Evolutionary conservation across 306 rosid species (phyloP).

Genomic region (Amphicarpaea edgeworthii): DNA sequence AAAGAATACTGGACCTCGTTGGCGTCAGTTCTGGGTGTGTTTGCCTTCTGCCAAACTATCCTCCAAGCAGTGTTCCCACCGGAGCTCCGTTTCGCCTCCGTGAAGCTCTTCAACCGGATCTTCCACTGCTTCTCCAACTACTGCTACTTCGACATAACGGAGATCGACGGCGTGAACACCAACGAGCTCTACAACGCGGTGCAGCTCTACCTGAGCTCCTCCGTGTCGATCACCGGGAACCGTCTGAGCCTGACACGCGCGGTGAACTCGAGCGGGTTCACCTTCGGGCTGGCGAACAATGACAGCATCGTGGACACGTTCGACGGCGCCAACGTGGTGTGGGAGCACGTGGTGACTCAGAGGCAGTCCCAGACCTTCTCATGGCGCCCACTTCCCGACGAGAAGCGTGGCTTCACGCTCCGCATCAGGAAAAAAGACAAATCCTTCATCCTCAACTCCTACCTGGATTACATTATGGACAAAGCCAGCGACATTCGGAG

Average conservation of each 20-base stretch:
- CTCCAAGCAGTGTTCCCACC: conserved; percentile 90
- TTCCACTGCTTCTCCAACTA: conserved; percentile 77
- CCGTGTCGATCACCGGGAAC: conserved; percentile 70
- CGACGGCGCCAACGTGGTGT: conserved; percentile 70
- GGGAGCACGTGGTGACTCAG: conserved; percentile 94
- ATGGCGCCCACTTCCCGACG: conserved; percentile 93
- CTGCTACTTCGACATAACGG: conserved; percentile 93
- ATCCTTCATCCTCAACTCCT: conserved; percentile 57
- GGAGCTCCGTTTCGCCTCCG: conserved; percentile 78
- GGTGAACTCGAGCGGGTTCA: conserved; percentile 82
- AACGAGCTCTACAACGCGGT: conserved; percentile 99
- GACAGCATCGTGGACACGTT: conserved; percentile 81
- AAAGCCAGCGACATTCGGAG: conserved; percentile 80
- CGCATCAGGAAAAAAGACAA: conserved; percentile 78
- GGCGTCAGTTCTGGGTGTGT: conserved; percentile 83
- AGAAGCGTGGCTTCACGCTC: conserved; percentile 87
- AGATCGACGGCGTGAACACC: conserved; percentile 96
- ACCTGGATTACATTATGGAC: conserved; percentile 86
- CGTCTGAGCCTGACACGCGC: conserved; percentile 91
- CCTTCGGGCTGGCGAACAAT: conserved; percentile 86
- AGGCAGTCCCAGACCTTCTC: conserved; percentile 82
- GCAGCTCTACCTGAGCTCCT: conserved; percentile 84
- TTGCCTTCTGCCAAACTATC: conserved; percentile 86
- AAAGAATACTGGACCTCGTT: conserved; percentile 86
- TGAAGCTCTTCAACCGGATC: conserved; percentile 61